These are phyloP conservation scores for Coemansia sp. DNA, from an alignment of 192 early-diverging fungal genomes.

Conservation along the genomic window DNA sequence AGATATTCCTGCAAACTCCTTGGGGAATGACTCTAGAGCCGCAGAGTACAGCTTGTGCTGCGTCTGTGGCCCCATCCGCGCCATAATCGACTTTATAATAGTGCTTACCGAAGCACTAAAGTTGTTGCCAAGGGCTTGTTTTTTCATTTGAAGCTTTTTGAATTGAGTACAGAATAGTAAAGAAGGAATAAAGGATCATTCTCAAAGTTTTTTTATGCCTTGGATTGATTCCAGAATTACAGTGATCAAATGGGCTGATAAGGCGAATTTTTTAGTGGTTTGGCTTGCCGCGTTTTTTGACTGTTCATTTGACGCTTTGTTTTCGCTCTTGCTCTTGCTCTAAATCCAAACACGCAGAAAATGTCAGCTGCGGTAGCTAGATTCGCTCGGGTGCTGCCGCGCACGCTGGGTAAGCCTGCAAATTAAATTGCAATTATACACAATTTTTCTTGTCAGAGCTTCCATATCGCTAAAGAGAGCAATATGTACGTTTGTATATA, in stretches of 20 bases:
- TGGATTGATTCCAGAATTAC: not conserved
- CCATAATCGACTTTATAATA: conserved; percentile 37
- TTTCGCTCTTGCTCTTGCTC: not conserved
- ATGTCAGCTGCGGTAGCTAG: conserved; percentile 1
- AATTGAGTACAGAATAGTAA: too few relatives aligned
- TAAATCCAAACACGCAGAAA: conserved; percentile 2
- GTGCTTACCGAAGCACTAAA: conserved; percentile 28
- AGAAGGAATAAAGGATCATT: too few relatives aligned
- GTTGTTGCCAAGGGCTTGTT: too few relatives aligned
- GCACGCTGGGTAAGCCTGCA: conserved; percentile 1
- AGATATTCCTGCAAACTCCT: conserved; percentile 29
- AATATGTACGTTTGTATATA: not conserved
- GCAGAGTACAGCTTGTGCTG: conserved; percentile 30
- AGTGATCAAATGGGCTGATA: conserved; percentile 1
- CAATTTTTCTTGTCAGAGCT: not conserved
- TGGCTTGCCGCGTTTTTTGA: conserved; percentile 3
- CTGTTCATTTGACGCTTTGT: not conserved
- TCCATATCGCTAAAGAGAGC: not conserved
- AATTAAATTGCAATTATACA: not conserved
- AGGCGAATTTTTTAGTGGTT: not conserved
- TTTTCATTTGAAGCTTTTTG: too few relatives aligned
- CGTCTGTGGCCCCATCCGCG: conserved; percentile 41
- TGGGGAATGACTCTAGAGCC: conserved; percentile 13
- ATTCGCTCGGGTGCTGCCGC: not conserved
- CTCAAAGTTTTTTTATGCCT: not conserved